phyloP scores from a whole-genome alignment of 768 basidiomycete species.

The Hypsizygus marmoreus region DNA sequence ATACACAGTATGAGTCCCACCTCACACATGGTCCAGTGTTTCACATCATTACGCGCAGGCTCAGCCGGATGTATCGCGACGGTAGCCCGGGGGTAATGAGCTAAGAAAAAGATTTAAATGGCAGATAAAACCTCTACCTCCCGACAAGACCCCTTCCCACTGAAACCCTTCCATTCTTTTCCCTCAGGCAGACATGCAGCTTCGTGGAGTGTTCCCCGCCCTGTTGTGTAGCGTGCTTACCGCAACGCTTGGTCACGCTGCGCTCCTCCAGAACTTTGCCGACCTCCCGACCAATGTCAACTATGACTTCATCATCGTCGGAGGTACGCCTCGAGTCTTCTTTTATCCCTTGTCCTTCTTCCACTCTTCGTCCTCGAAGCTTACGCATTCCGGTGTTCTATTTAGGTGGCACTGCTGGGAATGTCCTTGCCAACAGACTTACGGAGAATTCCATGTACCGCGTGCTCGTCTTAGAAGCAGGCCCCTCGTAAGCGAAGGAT shows the following conservation, averaged over 20 bases:
- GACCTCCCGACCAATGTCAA: not conserved
- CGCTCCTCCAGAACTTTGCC: conserved; percentile 3
- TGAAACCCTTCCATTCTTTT: not conserved
- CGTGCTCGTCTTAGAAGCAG: conserved; percentile 26
- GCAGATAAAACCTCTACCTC: too few relatives aligned
- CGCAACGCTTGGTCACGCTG: not conserved
- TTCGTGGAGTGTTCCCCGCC: conserved; percentile 2
- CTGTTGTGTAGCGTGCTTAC: conserved; percentile 6
- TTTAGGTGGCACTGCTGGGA: conserved; percentile 13
- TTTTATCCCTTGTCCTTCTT: not conserved
- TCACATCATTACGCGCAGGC: conserved; percentile 1
- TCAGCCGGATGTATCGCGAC: not conserved
- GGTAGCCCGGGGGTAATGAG: too few relatives aligned
- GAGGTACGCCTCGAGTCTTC: conserved; percentile 1
- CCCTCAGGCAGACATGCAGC: not conserved
- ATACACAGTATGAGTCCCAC: too few relatives aligned
- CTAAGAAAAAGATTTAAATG: too few relatives aligned
- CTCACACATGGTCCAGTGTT: not conserved
- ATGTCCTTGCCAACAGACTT: conserved; percentile 22
- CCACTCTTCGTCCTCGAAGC: too few relatives aligned
- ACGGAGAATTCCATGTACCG: conserved; percentile 15
- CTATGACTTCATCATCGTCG: conserved; percentile 12
- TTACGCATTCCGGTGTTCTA: too few relatives aligned
- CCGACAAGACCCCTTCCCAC: not conserved
- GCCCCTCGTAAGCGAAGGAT: conserved; percentile 14